Evolutionary conservation across 805 yeast species (phyloP), one percentile per base, ranked within the genome.

Genomic region (Teunomyces cretensis): DNA sequence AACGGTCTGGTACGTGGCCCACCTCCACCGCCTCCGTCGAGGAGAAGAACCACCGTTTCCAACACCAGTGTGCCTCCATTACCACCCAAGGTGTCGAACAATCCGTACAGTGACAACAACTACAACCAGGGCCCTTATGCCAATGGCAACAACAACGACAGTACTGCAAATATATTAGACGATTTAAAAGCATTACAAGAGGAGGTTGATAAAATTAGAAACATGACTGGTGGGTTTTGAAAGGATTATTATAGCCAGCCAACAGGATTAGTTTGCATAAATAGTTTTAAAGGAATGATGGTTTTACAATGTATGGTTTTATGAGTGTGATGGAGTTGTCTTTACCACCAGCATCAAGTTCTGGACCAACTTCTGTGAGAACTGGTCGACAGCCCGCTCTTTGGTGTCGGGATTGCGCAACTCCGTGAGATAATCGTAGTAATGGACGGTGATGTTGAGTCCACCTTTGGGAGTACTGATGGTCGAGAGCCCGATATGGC

Each of bases 101-200:
- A 45, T 30, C 44, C 40, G 2, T 36, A 44, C 31, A 39, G 41
- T n/a, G 33, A 31, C 16, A 15, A 12, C n/a, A 30, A 7, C 28
- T 17, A n/a, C 38, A 35, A 22, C 15, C 12, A 5, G 12, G 12
- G 28, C 9, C 28, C 9, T 8, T 26, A 26, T 11, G 4, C 28
- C 9, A 26, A 26, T 9, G 28, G 35, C 3, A 26, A n/a, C 19
- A 27, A 14, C 22, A 61, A 50, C 42, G 61, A 60, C 24, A 69
- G 75, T 49, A 72, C 77, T 19, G 64, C 76, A 3, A 80, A 83
- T 48, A 78, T 84, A 16, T 62, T 85, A 52, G 83, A 84, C 39
- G 86, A 84, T 56, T 67, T 85, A 46, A 77, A 76, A 55, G 84
- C 84, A 7, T 68, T 85, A 39, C 88, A 84, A 54, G 83, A 75